Evolutionary conservation across 805 yeast species (phyloP).

Genomic region (Zygosaccharomyces bisporus): DNA sequence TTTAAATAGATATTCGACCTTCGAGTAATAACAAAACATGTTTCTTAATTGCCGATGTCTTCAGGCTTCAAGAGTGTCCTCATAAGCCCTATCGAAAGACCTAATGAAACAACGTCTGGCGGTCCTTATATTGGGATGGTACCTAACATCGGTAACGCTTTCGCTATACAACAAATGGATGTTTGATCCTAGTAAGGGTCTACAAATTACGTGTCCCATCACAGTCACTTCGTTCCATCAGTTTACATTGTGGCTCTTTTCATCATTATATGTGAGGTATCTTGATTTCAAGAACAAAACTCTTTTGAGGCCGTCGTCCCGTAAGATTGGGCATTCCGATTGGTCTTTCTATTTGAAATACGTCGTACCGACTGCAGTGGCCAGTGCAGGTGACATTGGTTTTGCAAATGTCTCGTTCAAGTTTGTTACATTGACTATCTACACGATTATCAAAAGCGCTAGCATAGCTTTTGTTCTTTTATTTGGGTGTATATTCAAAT

Average conservation of each 20-base stretch:
- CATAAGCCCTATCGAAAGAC: neutral
- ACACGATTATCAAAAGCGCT: slow-evolving; percentile 90
- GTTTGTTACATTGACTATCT: slow-evolving; percentile 74
- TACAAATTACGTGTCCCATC: slow-evolving; percentile 79
- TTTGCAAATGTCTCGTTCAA: slow-evolving; percentile 80
- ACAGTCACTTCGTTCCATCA: slow-evolving; percentile 85
- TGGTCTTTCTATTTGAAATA: slow-evolving; percentile 45
- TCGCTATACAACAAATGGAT: slow-evolving; percentile 94
- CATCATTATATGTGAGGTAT: slow-evolving; percentile 40
- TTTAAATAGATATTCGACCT: neutral
- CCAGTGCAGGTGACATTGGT: slow-evolving; percentile 92
- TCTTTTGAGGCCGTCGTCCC: neutral
- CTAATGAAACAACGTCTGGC: slow-evolving; percentile 13
- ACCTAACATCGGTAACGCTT: slow-evolving; percentile 60
- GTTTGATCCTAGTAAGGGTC: slow-evolving; percentile 68
- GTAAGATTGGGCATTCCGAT: slow-evolving; percentile 14
- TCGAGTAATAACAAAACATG: neutral
- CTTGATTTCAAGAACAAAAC: slow-evolving; percentile 3
- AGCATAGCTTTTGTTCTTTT: slow-evolving; percentile 82
- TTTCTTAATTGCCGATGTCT: neutral
- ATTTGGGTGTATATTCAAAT: slow-evolving; percentile 76
- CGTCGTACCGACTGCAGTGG: slow-evolving; percentile 79
- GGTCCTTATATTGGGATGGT: slow-evolving; percentile 53
- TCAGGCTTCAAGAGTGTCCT: neutral
- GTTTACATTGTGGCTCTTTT: slow-evolving; percentile 54